Evolutionary conservation across 2,329 filamentous ascomycete species (phyloP).

Genomic region (Tolypocladium nubicola): DNA sequence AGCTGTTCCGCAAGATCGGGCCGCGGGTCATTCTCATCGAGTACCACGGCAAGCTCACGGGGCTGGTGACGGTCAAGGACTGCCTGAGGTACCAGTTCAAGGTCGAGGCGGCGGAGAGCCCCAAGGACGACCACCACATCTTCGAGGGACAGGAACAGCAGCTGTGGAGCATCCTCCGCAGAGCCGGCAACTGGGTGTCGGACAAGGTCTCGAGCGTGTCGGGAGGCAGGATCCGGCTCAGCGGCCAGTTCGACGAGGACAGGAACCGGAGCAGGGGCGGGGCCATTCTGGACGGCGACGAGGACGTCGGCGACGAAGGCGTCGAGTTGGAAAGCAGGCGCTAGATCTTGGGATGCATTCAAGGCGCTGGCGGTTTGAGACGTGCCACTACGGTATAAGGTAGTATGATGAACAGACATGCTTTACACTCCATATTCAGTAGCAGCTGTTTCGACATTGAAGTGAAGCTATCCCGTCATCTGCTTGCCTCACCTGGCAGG

Average conservation of each 20-base stretch:
- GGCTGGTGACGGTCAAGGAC: slow-evolving; percentile 91
- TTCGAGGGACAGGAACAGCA: slow-evolving; percentile 50
- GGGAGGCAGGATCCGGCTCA: slow-evolving; percentile 47
- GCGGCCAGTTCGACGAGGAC: slow-evolving; percentile 24
- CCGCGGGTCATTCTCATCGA: slow-evolving; percentile 89
- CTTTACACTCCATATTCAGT: too few relatives aligned
- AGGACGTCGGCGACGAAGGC: slow-evolving; percentile 28
- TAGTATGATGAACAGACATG: background rate
- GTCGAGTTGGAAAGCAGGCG: slow-evolving; percentile 32
- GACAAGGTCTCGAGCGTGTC: slow-evolving; percentile 40
- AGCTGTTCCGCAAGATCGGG: slow-evolving; percentile 95
- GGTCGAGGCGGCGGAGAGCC: slow-evolving; percentile 75
- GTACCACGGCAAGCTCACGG: slow-evolving; percentile 71
- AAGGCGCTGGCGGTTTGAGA: background rate
- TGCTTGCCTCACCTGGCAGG: slow-evolving; percentile 7
- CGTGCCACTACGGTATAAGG: background rate
- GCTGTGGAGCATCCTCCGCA: slow-evolving; percentile 49
- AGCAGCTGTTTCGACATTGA: background rate
- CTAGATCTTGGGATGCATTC: slow-evolving; percentile 1
- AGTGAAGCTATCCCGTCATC: background rate
- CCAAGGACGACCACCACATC: slow-evolving; percentile 45
- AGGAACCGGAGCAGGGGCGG: slow-evolving; percentile 32
- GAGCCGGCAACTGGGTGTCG: slow-evolving; percentile 47
- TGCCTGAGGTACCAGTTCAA: slow-evolving; percentile 97
- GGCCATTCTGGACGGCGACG: slow-evolving; percentile 30